A percentile compares a stretch with the other conserved stretches of the same genome.
Evolutionary conservation across 345 rosid genomes (phyloP).

Genomic region (Melaleuca alternifolia): DNA sequence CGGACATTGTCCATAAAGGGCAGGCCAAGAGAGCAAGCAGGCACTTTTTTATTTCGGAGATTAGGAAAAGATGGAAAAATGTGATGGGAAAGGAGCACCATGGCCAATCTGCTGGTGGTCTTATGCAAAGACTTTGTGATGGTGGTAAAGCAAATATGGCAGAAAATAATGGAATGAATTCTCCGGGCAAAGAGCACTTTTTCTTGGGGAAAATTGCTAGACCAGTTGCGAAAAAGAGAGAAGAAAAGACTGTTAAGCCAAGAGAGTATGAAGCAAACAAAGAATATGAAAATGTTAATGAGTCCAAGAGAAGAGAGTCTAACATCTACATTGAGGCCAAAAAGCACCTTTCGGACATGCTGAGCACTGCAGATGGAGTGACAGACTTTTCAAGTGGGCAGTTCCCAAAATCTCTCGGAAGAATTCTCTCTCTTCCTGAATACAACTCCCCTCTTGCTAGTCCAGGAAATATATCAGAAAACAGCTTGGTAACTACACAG

Average conservation of each 20-base stretch:
- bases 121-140: slow-evolving; percentile 13
- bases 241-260: slow-evolving; percentile 21
- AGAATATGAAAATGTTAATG: slow-evolving; percentile 16
- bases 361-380: slow-evolving; percentile 41
- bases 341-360: slow-evolving; percentile 86
- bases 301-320: slow-evolving; percentile 39
- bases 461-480: slow-evolving; percentile 49
- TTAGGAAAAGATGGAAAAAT: slow-evolving; percentile 74
- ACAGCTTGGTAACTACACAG: too few relatives aligned
- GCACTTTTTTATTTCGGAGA: slow-evolving; percentile 55
- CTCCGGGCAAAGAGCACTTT: slow-evolving; percentile 79
- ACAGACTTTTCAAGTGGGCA: slow-evolving; percentile 31
- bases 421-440: slow-evolving; percentile 79
- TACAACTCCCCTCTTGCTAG: slow-evolving; percentile 61
- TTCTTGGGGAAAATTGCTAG: slow-evolving; percentile 67
- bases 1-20: not conserved
- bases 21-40: slow-evolving; percentile 23
- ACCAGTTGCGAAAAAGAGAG: slow-evolving; percentile 32
- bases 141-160: slow-evolving; percentile 11
- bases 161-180: slow-evolving; percentile 41
- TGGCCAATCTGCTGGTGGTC: slow-evolving; percentile 13
- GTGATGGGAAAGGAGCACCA: slow-evolving; percentile 75
- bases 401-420: slow-evolving; percentile 55
- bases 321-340: slow-evolving; percentile 83
- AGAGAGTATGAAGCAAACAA: slow-evolving; percentile 19